A percentile compares a stretch with the other conserved stretches of the same genome.
phyloP scores from a whole-genome alignment of 2,329 filamentous ascomycete genomes.

The Sporothrix sp. region DNA sequence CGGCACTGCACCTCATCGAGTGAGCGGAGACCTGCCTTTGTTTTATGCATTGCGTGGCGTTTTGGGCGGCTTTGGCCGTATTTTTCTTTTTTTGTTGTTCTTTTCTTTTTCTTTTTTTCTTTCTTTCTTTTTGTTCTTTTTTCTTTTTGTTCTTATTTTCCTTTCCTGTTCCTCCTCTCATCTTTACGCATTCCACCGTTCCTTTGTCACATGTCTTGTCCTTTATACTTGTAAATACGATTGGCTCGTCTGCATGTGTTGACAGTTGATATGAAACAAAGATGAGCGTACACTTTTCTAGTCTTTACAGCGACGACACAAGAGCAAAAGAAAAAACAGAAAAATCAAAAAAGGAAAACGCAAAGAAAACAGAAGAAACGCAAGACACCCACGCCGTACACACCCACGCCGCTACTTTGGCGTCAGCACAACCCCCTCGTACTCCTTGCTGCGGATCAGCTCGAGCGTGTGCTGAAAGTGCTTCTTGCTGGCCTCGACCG shows the following conservation, averaged over 20 bases:
- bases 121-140: conserved; percentile 6
- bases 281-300: conserved; percentile 12
- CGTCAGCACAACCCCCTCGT: conserved; percentile 78
- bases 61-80: too few relatives aligned
- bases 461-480: conserved; percentile 94
- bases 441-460: conserved; percentile 84
- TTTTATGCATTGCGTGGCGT: too few relatives aligned
- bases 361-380: not conserved
- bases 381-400: not conserved
- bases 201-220: not conserved
- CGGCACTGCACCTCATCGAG: conserved; percentile 32
- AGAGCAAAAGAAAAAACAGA: not conserved
- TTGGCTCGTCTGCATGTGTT: not conserved
- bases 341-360: not conserved
- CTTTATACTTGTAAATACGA: conserved; percentile 3
- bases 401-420: conserved; percentile 30
- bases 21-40: not conserved
- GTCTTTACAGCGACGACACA: not conserved
- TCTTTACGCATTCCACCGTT: not conserved
- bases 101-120: not conserved
- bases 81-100: not conserved
- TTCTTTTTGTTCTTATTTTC: not conserved
- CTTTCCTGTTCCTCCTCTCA: not conserved
- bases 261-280: too few relatives aligned
- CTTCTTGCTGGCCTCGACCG: conserved; percentile 78